phyloP scores from a whole-genome alignment of 345 rosid species.

The Aurinia saxatilis region DNA sequence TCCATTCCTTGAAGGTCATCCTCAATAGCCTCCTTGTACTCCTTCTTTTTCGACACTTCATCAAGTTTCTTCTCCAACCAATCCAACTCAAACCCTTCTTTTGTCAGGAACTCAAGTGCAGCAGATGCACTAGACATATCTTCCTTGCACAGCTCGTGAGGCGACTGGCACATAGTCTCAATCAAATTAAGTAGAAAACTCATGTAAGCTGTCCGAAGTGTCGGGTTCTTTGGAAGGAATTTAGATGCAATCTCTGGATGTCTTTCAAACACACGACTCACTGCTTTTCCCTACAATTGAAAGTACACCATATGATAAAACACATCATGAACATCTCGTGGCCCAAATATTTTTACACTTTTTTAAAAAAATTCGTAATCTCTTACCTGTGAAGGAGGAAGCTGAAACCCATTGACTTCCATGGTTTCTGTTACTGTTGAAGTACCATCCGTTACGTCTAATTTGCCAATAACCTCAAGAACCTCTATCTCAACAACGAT shows the following conservation, averaged over 20 bases:
- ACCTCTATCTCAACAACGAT: slow-evolving; percentile 57
- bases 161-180: slow-evolving; percentile 11
- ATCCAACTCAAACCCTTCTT: slow-evolving; percentile 16
- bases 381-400: not conserved
- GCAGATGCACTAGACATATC: slow-evolving; percentile 1
- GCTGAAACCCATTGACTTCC: not conserved
- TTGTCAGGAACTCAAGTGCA: not conserved
- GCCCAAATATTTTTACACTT: not conserved
- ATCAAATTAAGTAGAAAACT: slow-evolving; percentile 6
- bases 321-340: not conserved
- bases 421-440: not conserved
- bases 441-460: not conserved
- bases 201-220: slow-evolving; percentile 20
- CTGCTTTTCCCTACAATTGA: not conserved
- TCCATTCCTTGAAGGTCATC: not conserved
- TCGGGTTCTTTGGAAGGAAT: not conserved
- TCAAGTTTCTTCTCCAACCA: slow-evolving; percentile 20
- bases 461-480: not conserved
- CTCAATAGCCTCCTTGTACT: not conserved
- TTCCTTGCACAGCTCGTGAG: not conserved
- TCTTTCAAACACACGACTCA: slow-evolving; percentile 11
- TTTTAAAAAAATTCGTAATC: not conserved
- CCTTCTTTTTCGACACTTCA: not conserved
- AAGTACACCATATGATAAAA: not conserved
- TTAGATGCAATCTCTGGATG: slow-evolving; percentile 16